Conservation (phyloP, 768 basidiomycete genomes). For the Leucogyrophana mollusca region DNA sequence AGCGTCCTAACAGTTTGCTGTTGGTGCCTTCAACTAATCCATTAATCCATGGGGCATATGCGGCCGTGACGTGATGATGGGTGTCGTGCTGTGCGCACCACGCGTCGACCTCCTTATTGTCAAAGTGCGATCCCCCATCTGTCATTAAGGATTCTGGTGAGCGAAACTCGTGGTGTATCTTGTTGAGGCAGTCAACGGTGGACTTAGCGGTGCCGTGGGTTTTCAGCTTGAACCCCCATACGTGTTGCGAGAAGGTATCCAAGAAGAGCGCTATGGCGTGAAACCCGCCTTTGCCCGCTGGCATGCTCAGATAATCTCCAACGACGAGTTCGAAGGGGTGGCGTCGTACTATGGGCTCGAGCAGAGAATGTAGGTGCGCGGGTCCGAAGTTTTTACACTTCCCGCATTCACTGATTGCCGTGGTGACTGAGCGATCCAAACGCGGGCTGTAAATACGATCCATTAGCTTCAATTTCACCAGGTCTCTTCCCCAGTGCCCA, state of each 20-base stretch:
- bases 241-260: conserved; percentile 23
- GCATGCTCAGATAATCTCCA: conserved; percentile 33
- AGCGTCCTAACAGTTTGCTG: conserved; percentile 21
- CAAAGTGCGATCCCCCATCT: conserved; percentile 37
- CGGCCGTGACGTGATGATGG: conserved; percentile 18
- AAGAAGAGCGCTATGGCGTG: conserved; percentile 27
- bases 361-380: conserved; percentile 20
- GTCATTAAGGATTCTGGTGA: conserved; percentile 33
- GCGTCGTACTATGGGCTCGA: conserved; percentile 33
- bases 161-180: conserved; percentile 21
- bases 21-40: conserved; percentile 35
- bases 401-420: conserved; percentile 14
- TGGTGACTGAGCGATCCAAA: conserved; percentile 18
- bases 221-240: conserved; percentile 31
- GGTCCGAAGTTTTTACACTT: conserved; percentile 22
- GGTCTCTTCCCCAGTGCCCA: conserved; percentile 35
- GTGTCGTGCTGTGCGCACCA: conserved; percentile 24
- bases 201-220: conserved; percentile 23
- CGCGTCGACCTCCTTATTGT: conserved; percentile 27
- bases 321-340: conserved; percentile 33
- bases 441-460: conserved; percentile 26
- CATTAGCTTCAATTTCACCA: conserved; percentile 27
- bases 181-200: conserved; percentile 15
- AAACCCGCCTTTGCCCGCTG: conserved; percentile 30
- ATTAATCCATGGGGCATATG: conserved; percentile 43